Percentiles rank a stretch among this genome's conserved stretches.
Evolutionary conservation across 441 rosid genomes (phyloP).

Genomic region (Eutrema salsugineum): DNA sequence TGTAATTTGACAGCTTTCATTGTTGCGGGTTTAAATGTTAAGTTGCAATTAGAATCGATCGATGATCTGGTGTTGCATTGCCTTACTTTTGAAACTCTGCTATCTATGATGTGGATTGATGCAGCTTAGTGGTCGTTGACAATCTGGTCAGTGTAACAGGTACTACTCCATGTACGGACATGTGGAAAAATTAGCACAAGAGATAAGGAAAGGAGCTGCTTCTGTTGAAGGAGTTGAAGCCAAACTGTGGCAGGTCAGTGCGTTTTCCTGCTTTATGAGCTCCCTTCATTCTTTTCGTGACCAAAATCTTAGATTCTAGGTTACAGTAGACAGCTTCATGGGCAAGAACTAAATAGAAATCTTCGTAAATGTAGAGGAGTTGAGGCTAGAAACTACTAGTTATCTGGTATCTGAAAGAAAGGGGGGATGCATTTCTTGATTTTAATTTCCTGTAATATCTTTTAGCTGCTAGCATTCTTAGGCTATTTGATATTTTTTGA

Average conservation of each 20-base stretch:
- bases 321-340: neutral
- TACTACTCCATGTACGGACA: slow-evolving; percentile 94
- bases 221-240: slow-evolving; percentile 88
- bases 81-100: neutral
- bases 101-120: neutral
- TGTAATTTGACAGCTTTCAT: neutral
- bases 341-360: neutral
- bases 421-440: neutral
- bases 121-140: neutral
- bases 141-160: slow-evolving; percentile 30
- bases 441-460: neutral
- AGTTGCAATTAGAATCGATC: neutral
- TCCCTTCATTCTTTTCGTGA: neutral
- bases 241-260: slow-evolving; percentile 72
- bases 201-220: slow-evolving; percentile 80
- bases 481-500: neutral
- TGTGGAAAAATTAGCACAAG: slow-evolving; percentile 76
- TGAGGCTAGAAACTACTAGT: neutral
- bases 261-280: neutral
- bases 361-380: neutral
- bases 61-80: neutral
- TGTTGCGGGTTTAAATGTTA: neutral
- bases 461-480: neutral
- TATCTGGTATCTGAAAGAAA: neutral
- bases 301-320: neutral